Base-by-base conservation (phyloP, 148 eudicot genomes). In the Fallopia convolvulus region DNA sequence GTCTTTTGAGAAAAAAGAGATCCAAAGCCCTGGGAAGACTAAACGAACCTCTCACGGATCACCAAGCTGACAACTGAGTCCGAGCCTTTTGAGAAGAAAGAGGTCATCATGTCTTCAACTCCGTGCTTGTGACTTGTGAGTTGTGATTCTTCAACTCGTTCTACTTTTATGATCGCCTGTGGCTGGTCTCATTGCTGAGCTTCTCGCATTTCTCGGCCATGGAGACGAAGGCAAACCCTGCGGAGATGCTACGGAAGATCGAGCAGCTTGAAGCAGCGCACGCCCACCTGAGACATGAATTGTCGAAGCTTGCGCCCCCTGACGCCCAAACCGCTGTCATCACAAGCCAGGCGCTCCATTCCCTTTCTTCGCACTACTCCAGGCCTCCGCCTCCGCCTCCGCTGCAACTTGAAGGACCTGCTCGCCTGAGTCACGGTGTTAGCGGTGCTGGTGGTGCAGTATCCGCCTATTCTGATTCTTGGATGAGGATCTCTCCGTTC, bases 181-280 rank as follows among this genome's bases (percentile, higher is more conserved):
- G 1, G 10, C 6, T 42, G 46, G 8, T 42, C 10, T 42, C 46
- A 8, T 42, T 42, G 46, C 46, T 42, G 46, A 42, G 46, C 46
- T 42, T 42, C 46, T 42, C 46, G 46, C 10, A 42, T 42, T 42
- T 11, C 56, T 52, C 20, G 56, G 56, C 46, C 20, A 74, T 81
- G 81, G 82, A 70, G n/a, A 72, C 81, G 39, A 26, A 0, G 23
- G 89, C 95, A 52, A 86, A 86, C 26, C 80, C 89, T 0, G 97
- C 90, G 75, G 94, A 93, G 83, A 85, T 93, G 0, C 53, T 91
- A 44, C 84, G 86, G 84, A 93, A 91, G 91, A 90, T 93, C 82
- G 86, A 89, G 68, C 90, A 87, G 65, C 81, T 93, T n/a, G 98
- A 93, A 79, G 86, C 85, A 0, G 93, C 93, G 0, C 98, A 93